These are phyloP conservation scores for Apiospora pterosperma DNA, from an alignment of 2,329 filamentous ascomycete genomes.

Conservation along the genomic window DNA sequence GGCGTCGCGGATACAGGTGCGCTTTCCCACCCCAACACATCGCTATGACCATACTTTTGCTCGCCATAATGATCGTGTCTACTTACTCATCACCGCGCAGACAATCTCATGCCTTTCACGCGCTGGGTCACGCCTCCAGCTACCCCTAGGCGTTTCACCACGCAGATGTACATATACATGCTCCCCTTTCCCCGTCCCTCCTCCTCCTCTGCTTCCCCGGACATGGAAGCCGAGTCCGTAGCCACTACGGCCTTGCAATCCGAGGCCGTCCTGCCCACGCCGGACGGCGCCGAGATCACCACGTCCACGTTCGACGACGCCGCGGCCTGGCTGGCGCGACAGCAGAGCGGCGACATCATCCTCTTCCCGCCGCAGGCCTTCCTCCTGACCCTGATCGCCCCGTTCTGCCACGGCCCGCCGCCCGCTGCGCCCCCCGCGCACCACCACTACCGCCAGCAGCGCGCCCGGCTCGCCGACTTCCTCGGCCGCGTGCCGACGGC, in stretches of 20 bases:
- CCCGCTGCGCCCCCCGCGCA: slow-evolving; percentile 19
- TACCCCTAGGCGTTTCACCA: slow-evolving; percentile 76
- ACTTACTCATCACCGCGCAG: slow-evolving; percentile 29
- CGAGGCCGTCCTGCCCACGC: slow-evolving; percentile 61
- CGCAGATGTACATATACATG: slow-evolving; percentile 96
- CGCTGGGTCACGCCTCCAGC: slow-evolving; percentile 83
- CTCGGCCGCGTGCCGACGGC: slow-evolving; percentile 42
- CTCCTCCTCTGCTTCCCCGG: slow-evolving; percentile 12
- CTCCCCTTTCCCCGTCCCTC: slow-evolving; percentile 54
- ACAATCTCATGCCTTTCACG: slow-evolving; percentile 75
- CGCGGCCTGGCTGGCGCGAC: slow-evolving; percentile 64
- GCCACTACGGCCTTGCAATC: slow-evolving; percentile 34
- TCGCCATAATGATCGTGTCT: neutral
- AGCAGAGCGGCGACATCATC: slow-evolving; percentile 65
- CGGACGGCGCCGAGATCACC: slow-evolving; percentile 69
- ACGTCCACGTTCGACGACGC: slow-evolving; percentile 75
- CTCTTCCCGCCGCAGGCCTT: slow-evolving; percentile 90
- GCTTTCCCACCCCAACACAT: slow-evolving; percentile 13
- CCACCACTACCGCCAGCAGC: slow-evolving; percentile 42
- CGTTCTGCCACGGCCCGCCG: slow-evolving; percentile 42
- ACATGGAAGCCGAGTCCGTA: slow-evolving; percentile 13
- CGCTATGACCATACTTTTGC: neutral
- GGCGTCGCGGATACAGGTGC: slow-evolving; percentile 64
- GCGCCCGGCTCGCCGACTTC: slow-evolving; percentile 52
- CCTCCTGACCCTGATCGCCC: slow-evolving; percentile 58